These are phyloP conservation scores for Nicotiana paniculata DNA, from an alignment of 257 asterid genomes.

Conservation along the genomic window DNA sequence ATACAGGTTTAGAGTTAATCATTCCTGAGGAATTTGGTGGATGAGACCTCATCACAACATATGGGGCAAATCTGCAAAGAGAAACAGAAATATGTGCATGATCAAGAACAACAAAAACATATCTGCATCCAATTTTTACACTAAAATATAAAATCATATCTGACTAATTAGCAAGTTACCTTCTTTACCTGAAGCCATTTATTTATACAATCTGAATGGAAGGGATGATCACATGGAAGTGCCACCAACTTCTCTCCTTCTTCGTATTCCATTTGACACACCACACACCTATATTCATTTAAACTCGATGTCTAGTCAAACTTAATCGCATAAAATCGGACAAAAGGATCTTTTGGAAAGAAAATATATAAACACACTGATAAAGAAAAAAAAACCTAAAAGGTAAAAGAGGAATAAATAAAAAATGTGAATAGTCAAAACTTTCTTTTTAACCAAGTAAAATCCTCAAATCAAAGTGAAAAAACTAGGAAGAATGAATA, in stretches of 20 bases:
- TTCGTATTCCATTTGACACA: conserved; percentile 64
- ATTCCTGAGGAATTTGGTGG: conserved; percentile 10
- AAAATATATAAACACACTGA: too few relatives aligned
- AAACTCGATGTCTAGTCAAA: too few relatives aligned
- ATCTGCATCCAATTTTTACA: too few relatives aligned
- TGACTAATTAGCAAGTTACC: conserved; percentile 20
- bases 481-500: too few relatives aligned
- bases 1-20: conserved; percentile 4
- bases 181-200: conserved; percentile 59
- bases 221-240: conserved; percentile 45
- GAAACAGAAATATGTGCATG: not conserved
- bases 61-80: conserved; percentile 46
- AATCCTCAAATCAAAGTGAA: too few relatives aligned
- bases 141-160: not conserved
- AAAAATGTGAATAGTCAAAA: too few relatives aligned
- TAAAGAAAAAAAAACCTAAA: too few relatives aligned
- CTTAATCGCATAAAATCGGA: too few relatives aligned
- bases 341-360: too few relatives aligned
- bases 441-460: too few relatives aligned
- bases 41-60: conserved; percentile 46
- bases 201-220: conserved; percentile 43
- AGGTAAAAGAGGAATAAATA: too few relatives aligned
- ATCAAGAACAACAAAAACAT: not conserved
- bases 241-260: conserved; percentile 43
- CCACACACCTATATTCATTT: conserved; percentile 38